A percentile compares a stretch with the other conserved stretches of the same genome.
These are phyloP conservation scores for Murraya paniculata DNA, from an alignment of 345 rosid genomes.

Conservation along the genomic window DNA sequence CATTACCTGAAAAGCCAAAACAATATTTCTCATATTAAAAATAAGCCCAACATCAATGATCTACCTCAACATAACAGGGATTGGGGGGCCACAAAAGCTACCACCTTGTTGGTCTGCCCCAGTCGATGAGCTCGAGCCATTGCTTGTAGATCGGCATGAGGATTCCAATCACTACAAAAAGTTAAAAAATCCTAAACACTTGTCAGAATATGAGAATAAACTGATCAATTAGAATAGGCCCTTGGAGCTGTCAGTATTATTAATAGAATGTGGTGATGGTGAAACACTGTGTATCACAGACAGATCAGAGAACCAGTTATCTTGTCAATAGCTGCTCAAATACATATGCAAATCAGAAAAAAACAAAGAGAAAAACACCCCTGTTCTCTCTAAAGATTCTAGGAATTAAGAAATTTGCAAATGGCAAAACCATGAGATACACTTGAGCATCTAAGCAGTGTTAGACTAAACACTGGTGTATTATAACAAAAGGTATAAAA, in stretches of 20 bases:
- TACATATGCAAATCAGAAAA: not conserved
- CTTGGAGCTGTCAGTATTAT: slow-evolving; percentile 2
- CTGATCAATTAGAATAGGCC: not conserved
- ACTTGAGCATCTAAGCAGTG: not conserved
- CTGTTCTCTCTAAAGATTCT: not conserved
- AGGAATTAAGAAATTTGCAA: not conserved
- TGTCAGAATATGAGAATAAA: slow-evolving; percentile 4
- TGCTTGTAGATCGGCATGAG: slow-evolving; percentile 99
- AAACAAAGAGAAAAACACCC: not conserved
- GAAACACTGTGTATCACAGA: not conserved
- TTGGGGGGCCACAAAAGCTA: not conserved
- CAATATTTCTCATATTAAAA: slow-evolving; percentile 2
- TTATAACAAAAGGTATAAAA: not conserved
- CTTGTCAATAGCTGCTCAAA: not conserved
- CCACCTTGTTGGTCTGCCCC: slow-evolving; percentile 96
- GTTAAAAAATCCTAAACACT: not conserved
- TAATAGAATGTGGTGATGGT: not conserved
- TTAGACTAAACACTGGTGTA: not conserved
- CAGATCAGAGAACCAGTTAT: not conserved
- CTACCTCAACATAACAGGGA: not conserved
- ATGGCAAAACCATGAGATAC: not conserved
- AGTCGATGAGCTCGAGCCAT: slow-evolving; percentile 99
- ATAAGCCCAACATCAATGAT: slow-evolving; percentile 7
- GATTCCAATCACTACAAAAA: slow-evolving; percentile 94
- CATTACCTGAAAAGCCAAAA: slow-evolving; percentile 69